phyloP scores from a whole-genome alignment of 495 filamentous ascomycete species.

The Bathelium albidoporum region DNA sequence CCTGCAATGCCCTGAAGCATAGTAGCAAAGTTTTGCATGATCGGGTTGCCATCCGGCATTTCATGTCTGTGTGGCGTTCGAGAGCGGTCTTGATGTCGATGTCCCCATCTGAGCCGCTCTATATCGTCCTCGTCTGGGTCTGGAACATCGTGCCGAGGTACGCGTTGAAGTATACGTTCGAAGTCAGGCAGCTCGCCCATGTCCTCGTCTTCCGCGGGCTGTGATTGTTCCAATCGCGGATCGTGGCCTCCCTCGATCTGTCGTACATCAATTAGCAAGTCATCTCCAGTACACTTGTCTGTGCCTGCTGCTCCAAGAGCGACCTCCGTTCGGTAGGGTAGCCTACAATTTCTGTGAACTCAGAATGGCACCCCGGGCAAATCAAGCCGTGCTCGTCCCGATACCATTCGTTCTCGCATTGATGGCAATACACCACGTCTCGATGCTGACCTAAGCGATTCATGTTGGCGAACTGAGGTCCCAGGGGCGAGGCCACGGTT shows the following conservation, averaged over 20 bases:
- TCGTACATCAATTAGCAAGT: background rate
- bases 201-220: constrained; percentile 24
- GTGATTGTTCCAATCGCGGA: constrained; percentile 23
- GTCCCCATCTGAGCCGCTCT: constrained; percentile 26
- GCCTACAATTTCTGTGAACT: constrained; percentile 76
- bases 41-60: background rate
- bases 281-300: background rate
- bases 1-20: constrained; percentile 11
- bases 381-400: constrained; percentile 51
- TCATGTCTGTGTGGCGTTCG: constrained; percentile 4
- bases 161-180: constrained; percentile 16
- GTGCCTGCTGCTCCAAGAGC: background rate
- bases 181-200: constrained; percentile 6
- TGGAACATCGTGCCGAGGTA: constrained; percentile 27
- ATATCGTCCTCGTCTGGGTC: constrained; percentile 36
- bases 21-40: constrained; percentile 6
- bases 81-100: constrained; percentile 19
- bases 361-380: constrained; percentile 70
- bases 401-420: constrained; percentile 70
- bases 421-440: constrained; percentile 74
- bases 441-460: constrained; percentile 20
- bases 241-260: constrained; percentile 35
- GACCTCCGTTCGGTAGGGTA: background rate
- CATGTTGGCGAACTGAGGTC: background rate
- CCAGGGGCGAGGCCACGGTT: background rate